Base-by-base conservation (phyloP, 768 basidiomycete genomes). In the Boletellus ananas region DNA sequence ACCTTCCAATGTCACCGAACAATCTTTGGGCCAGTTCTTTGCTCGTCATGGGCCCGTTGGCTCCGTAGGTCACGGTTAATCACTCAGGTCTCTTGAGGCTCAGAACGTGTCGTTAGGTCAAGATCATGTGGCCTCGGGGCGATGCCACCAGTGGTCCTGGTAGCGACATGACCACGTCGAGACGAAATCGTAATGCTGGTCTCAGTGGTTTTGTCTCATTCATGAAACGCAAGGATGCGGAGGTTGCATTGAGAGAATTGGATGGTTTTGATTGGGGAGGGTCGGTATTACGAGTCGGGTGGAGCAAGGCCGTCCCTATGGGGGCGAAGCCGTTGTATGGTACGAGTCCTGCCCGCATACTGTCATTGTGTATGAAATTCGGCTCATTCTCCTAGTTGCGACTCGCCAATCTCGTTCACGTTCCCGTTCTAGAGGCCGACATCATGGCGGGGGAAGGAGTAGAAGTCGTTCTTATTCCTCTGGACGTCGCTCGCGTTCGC, bases 41-140 rank as follows among this genome's bases (percentile, higher is more conserved):
- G 94, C 94, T 3, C 81, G 86, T 38, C 78, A 78, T 49, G 96
- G 96, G 0, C 91, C 94, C n/a, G 88, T 99, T 54, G 95, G 87
- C 20, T 94, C 91, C 18, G 91, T 91, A 62, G 43, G 80, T 73
- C 6, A 27, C 50, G 23, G 4, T 10, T 39, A 48, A 25, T 52
- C n/a, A 23, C 37, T 11, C 20, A n/a, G 17, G 35, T 18, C 14
- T 48, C 10, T 33, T 12, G 36, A 16, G 18, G 31, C 42, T 48
- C 21, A 50, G 17, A 27, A 31, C 7, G 17, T 17, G 50, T 14
- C 21, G 51, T 48, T n/a, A 93, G 90, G 90, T 94, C 38, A 93
- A 95, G 75, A 84, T 98, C 57, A 97, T 98, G 94, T 98, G 94
- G 94, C 95, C 94, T n/a, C 84, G 95, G 35, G 80, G 83, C 11